Base-by-base conservation (phyloP, 371 early-diverging fungal genomes). In the Funneliformis caledonium region DNA sequence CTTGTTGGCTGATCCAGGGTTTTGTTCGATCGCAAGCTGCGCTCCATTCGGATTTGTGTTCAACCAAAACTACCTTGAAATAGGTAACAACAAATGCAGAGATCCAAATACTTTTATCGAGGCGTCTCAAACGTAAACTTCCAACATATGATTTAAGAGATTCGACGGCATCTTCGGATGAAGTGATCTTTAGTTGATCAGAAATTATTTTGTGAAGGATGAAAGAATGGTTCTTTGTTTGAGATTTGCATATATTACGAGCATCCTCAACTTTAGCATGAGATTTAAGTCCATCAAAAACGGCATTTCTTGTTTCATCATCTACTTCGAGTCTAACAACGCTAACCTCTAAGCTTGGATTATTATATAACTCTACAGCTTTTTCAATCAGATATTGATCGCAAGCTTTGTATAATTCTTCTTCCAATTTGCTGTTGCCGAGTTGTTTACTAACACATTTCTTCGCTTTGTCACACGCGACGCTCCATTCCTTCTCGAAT, bases 331-430 rank as follows among this genome's bases (percentile, higher is more conserved):
- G 10, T 12, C 1, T 45, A 19, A 12, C n/a, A 14, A 16, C 22
- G 16, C 4, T 5, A 11, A 72, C 65, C 7, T 56, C 19, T 56
- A 56, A 16, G 56, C 16, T 31, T 52, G 9, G n/a, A 31, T 5
- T 48, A 12, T 47, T 62, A 45, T 64, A 22, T 22, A 16, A 1
- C 1, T 70, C 70, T 10, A 70, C 16, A 0, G 9, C 74, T 56
- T 43, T 48, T 74, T 74, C 52, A 59, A 74, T 31, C 9, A 74
- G 9, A 22, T 72, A 72, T 26, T 72, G 48, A 1, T 72, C 72
- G 6, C 50, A 48, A 1, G 48, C 72, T 5, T 11, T 2, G 14
- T 48, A 26, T 4, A 72, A 48, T 59, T 74, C 75, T 59, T 48
- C n/a, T 10, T 74, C 60, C 16, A 42, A 33, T 59, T 74, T n/a